Evolutionary conservation across 805 yeast species (phyloP), one percentile per base, ranked within the genome.

Genomic region (Barnettozyma salicaria): DNA sequence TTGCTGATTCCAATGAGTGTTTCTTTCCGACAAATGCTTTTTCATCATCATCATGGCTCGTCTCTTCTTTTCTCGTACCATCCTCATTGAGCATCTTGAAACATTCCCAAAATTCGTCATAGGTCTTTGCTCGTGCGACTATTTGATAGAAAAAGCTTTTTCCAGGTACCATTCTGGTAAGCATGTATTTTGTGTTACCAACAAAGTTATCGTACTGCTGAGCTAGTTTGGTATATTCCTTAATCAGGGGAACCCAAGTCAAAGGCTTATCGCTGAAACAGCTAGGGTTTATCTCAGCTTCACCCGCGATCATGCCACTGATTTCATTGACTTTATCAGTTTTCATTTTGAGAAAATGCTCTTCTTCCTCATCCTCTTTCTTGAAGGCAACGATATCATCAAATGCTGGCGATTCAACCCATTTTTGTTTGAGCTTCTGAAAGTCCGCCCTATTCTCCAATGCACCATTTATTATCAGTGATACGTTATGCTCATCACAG

Each of bases 281-380:
- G 1, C 95, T 70, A 7, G 95, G 92, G 54, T 92, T 89, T 6
- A 71, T 54, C 60, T 92, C 97, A 0, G 97, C 97, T 21, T 78
- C 76, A 22, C 86, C 81, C 1, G 97, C 98, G 51, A 89, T 78
- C 98, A 92, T 90, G 6, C 86, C 89, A 4, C 97, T 95, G n/a
- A 81, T 61, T 35, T 74, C 73, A 2, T 70, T 68, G 1, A 79
- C 75, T 47, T 71, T 36, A 4, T 25, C 16, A 1, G 16, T 33
- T 19, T 37, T 37, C 27, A 16, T 16, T 1, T 28, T 16, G 7
- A 24, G 11, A 20, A 29, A 37, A 14, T 25, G 24, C 12, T 28
- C 34, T 10, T 23, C 37, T 19, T 12, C 17, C 5, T 19, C 27
- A 2, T 30, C 34, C 11, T 32, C 26, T 18, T 29, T 25, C 5